Evolutionary conservation across 345 rosid species (phyloP).

Genomic region (Linum lewisii): DNA sequence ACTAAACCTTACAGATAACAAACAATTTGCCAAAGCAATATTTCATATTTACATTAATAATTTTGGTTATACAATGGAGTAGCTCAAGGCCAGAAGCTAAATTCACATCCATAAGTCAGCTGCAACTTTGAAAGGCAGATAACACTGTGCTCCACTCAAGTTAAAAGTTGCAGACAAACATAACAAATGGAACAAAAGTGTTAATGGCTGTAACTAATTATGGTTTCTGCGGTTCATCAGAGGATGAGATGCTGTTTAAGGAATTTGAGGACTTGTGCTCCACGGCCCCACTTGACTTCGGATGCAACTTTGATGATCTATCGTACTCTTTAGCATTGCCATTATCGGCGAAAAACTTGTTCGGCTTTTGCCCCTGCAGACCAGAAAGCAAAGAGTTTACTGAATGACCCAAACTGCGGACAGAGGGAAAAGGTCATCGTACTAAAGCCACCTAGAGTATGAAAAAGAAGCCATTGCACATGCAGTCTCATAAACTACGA

Average conservation of each 20-base stretch:
- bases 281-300: constrained; percentile 27
- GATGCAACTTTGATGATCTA: constrained; percentile 53
- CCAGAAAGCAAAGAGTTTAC: constrained; percentile 9
- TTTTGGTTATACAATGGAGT: constrained; percentile 10
- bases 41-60: constrained; percentile 12
- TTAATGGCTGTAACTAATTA: constrained; percentile 16
- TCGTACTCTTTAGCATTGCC: constrained; percentile 64
- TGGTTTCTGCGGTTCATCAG: constrained; percentile 45
- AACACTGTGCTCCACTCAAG: not conserved
- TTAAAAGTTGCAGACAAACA: not conserved
- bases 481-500: too few species aligned
- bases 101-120: constrained; percentile 2
- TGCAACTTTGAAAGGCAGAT: constrained; percentile 4
- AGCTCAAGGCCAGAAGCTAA: not conserved
- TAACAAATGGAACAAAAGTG: not conserved
- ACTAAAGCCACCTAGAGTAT: too few species aligned
- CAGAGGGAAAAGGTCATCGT: too few species aligned
- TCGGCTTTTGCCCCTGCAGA: constrained; percentile 78
- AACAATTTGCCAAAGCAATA: too few species aligned
- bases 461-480: too few species aligned
- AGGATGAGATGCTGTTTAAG: constrained; percentile 28
- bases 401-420: too few species aligned
- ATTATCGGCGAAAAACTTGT: constrained; percentile 51
- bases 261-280: constrained; percentile 30
- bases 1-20: too few species aligned